phyloP scores from a whole-genome alignment of 2,329 filamentous ascomycete species.

The Ceratocystis colombiana region DNA sequence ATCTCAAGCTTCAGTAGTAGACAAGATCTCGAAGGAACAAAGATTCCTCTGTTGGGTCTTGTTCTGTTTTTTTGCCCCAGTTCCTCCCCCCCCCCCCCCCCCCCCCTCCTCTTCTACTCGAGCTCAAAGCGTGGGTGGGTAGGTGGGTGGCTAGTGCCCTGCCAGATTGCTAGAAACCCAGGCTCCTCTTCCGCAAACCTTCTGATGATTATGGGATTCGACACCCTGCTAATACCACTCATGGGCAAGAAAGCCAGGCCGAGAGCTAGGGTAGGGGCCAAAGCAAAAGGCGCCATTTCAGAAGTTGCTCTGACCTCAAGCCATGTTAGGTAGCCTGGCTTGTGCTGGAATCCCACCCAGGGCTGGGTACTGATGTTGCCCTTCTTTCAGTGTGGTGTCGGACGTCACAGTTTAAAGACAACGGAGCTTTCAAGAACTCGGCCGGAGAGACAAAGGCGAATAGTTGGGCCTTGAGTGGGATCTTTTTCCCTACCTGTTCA shows the following conservation, averaged over 20 bases:
- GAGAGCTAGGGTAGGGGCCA: background rate
- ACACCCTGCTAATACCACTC: conserved; percentile 5
- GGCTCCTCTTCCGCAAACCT: conserved; percentile 2
- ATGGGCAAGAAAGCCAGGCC: conserved; percentile 7
- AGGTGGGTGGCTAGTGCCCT: conserved; percentile 8
- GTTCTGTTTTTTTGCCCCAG: background rate
- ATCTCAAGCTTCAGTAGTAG: background rate
- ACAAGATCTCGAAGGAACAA: conserved; percentile 12
- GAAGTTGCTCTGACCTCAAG: conserved; percentile 7
- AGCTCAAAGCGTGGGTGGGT: conserved; percentile 1
- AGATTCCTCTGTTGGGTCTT: background rate
- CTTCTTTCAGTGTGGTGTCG: background rate
- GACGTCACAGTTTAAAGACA: conserved; percentile 1
- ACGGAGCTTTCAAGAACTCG: conserved; percentile 3
- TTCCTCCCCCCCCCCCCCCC: background rate
- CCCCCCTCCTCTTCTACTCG: too few relatives aligned
- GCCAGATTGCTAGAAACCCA: conserved; percentile 9
- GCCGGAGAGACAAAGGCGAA: background rate
- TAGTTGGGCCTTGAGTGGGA: background rate
- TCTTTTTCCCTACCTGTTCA: background rate
- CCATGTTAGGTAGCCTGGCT: background rate
- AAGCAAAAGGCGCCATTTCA: conserved; percentile 3
- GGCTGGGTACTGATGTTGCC: background rate
- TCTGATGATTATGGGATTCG: background rate
- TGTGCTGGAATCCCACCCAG: background rate